These are phyloP conservation scores for Saraca asoca DNA, from an alignment of 331 rosid genomes.

Conservation along the genomic window DNA sequence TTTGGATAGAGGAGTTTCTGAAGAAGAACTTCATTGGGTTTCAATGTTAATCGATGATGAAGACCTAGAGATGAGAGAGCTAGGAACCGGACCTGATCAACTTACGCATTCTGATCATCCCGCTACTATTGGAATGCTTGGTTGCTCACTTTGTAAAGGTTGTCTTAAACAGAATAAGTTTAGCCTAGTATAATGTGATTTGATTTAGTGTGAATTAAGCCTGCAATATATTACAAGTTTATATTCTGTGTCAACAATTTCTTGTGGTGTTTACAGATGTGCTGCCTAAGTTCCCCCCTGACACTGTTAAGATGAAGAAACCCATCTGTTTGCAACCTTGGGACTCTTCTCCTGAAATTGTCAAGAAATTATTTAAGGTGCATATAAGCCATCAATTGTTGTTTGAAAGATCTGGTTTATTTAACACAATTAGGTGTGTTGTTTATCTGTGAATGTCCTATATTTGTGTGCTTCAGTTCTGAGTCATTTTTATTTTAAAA, in stretches of 20 bases:
- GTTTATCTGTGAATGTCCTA: not conserved
- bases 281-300: slow-evolving; percentile 84
- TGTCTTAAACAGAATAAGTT: slow-evolving; percentile 36
- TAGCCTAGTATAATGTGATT: slow-evolving; percentile 20
- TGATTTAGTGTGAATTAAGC: slow-evolving; percentile 11
- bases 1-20: slow-evolving; percentile 50
- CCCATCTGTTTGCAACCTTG: slow-evolving; percentile 86
- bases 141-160: slow-evolving; percentile 88
- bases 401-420: slow-evolving; percentile 26
- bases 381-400: slow-evolving; percentile 26
- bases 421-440: slow-evolving; percentile 11
- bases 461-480: not conserved
- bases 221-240: slow-evolving; percentile 22
- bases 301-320: slow-evolving; percentile 83
- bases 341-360: slow-evolving; percentile 78
- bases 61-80: slow-evolving; percentile 79
- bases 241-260: slow-evolving; percentile 29
- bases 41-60: slow-evolving; percentile 81
- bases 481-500: not conserved
- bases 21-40: slow-evolving; percentile 49
- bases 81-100: slow-evolving; percentile 53
- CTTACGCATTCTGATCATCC: slow-evolving; percentile 61
- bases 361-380: slow-evolving; percentile 94
- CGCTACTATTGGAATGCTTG: slow-evolving; percentile 50
- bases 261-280: slow-evolving; percentile 53